Percentiles rank a stretch among this genome's conserved stretches.
Evolutionary conservation across 805 yeast species (phyloP).

Genomic region (Candida namnaoensis): DNA sequence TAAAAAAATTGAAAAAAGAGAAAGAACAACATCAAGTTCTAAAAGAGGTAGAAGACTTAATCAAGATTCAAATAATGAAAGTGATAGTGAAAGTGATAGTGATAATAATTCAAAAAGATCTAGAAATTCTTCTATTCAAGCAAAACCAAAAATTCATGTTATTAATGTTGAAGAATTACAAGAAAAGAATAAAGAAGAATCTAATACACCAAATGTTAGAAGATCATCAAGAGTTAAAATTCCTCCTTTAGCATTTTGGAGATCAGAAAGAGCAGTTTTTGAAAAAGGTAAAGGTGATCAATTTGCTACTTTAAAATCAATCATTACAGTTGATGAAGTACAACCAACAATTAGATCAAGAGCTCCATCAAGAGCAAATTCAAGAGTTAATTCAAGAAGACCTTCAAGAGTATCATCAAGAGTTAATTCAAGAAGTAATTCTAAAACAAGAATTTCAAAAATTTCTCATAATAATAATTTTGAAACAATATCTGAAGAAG

Average conservation of each 20-base stretch:
- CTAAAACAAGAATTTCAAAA: conserved; percentile 4
- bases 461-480: conserved; percentile 1
- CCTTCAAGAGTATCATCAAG: conserved; percentile 7
- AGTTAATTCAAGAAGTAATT: neutral
- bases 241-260: conserved; percentile 77
- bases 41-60: neutral
- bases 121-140: neutral
- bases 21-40: neutral
- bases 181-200: conserved; percentile 5
- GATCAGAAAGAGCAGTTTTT: conserved; percentile 69
- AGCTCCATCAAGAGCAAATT: conserved; percentile 5
- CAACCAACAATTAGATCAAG: conserved; percentile 5
- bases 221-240: conserved; percentile 59
- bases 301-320: conserved; percentile 49
- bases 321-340: conserved; percentile 32
- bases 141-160: conserved; percentile 4
- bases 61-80: neutral
- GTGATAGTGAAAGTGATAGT: neutral
- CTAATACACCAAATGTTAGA: conserved; percentile 23
- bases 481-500: conserved; percentile 20
- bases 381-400: neutral
- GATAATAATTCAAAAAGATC: conserved; percentile 3
- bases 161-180: conserved; percentile 12
- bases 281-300: conserved; percentile 27
- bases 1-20: no score